Conservation (phyloP, 495 filamentous ascomycete species). For the Poronia punctata region DNA sequence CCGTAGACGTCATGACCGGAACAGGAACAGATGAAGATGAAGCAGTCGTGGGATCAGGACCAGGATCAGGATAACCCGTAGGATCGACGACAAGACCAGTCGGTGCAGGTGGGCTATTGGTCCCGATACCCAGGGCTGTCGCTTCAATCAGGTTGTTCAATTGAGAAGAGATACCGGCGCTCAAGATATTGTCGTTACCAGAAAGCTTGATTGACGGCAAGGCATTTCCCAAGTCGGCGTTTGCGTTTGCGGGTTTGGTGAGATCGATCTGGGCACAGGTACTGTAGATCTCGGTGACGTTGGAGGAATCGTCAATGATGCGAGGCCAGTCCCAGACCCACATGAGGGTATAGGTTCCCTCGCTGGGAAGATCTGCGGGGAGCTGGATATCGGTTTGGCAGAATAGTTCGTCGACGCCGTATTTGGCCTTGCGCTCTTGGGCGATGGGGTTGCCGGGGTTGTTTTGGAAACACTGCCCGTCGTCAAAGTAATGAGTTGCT, state of each 20-base stretch:
- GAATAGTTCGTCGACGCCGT: slow-evolving; percentile 50
- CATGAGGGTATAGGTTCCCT: slow-evolving; percentile 65
- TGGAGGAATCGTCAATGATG: slow-evolving; percentile 30
- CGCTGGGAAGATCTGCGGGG: slow-evolving; percentile 43
- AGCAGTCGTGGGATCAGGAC: too few relatives aligned
- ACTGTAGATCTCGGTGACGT: slow-evolving; percentile 63
- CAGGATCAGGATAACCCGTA: not conserved
- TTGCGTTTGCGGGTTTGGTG: slow-evolving; percentile 14
- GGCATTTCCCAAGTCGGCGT: slow-evolving; percentile 9
- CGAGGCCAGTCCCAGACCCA: slow-evolving; percentile 94
- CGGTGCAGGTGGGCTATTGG: slow-evolving; percentile 13
- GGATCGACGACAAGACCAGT: slow-evolving; percentile 1
- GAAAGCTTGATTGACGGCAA: slow-evolving; percentile 19
- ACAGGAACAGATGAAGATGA: slow-evolving; percentile 2
- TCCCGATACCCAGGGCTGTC: slow-evolving; percentile 22
- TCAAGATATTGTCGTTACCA: slow-evolving; percentile 13
- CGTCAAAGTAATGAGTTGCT: slow-evolving; percentile 69
- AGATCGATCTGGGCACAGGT: slow-evolving; percentile 75
- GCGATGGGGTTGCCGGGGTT: slow-evolving; percentile 46
- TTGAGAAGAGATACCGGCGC: slow-evolving; percentile 29
- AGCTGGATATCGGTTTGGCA: slow-evolving; percentile 75
- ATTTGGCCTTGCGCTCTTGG: slow-evolving; percentile 37
- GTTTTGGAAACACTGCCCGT: slow-evolving; percentile 75
- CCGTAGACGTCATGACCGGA: not conserved
- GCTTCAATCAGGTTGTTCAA: slow-evolving; percentile 31